Evolutionary conservation across 805 yeast species (phyloP).

Genomic region (Zygosaccharomyces siamensis): DNA sequence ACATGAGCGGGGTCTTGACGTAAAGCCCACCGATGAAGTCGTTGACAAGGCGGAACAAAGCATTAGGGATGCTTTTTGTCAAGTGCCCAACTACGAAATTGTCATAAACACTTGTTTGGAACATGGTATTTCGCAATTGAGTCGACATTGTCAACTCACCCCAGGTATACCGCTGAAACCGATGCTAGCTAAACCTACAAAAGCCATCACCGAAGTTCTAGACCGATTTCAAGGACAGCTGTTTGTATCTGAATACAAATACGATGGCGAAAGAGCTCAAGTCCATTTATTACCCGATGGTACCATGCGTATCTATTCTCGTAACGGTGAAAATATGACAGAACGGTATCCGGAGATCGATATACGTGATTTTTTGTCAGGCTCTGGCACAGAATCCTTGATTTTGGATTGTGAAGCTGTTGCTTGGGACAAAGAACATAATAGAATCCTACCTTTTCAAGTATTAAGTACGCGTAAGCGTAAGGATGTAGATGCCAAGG

Average conservation of each 20-base stretch:
- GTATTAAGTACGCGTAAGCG: conserved; percentile 89
- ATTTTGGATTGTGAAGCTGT: conserved; percentile 96
- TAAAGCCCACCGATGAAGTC: conserved; percentile 39
- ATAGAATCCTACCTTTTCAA: conserved; percentile 91
- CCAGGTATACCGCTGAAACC: conserved; percentile 97
- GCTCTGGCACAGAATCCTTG: conserved; percentile 45
- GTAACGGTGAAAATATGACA: conserved; percentile 97
- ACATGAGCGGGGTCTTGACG: conserved; percentile 45
- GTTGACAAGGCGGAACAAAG: conserved; percentile 66
- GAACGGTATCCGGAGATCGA: conserved; percentile 91
- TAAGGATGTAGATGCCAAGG: conserved; percentile 82
- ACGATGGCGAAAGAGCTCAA: conserved; percentile 98
- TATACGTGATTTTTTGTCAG: conserved; percentile 52
- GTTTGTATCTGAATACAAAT: conserved; percentile 94
- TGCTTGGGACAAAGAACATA: conserved; percentile 80
- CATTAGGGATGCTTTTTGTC: conserved; percentile 81
- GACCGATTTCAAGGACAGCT: conserved; percentile 80
- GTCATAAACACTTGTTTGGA: conserved; percentile 62
- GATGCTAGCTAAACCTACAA: conserved; percentile 97
- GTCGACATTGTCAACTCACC: conserved; percentile 64
- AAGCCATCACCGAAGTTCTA: conserved; percentile 84
- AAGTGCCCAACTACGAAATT: conserved; percentile 83
- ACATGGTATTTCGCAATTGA: conserved; percentile 61
- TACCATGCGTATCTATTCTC: conserved; percentile 70
- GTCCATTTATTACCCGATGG: conserved; percentile 71